Percentiles rank a stretch among this genome's conserved stretches.
Evolutionary conservation across 768 basidiomycete genomes (phyloP).

Genomic region (Tephrocybe sp.): DNA sequence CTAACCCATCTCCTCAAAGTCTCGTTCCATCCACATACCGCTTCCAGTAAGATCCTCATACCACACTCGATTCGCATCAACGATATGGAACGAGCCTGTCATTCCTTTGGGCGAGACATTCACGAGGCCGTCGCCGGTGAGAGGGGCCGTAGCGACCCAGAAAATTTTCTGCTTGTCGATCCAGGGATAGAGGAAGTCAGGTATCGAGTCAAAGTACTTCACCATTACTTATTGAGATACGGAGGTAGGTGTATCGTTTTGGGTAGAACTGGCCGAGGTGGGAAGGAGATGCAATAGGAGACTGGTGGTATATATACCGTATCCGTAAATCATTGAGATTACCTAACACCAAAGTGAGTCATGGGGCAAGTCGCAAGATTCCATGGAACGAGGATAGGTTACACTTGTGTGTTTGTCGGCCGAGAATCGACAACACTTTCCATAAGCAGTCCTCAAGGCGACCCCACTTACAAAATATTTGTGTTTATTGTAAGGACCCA

Average conservation of each 20-base stretch:
- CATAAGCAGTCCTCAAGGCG: too few relatives aligned
- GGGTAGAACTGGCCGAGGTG: not conserved
- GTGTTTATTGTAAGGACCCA: too few relatives aligned
- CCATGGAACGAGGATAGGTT: too few relatives aligned
- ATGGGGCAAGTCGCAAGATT: not conserved
- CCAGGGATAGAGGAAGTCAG: constrained; percentile 52
- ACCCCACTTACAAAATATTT: too few relatives aligned
- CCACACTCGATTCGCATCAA: constrained; percentile 55
- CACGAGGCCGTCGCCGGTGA: constrained; percentile 53
- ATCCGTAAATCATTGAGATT: not conserved
- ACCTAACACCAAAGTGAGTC: not conserved
- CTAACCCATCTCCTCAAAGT: not conserved
- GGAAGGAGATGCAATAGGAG: not conserved
- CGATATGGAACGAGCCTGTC: constrained; percentile 58
- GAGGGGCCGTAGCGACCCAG: constrained; percentile 69
- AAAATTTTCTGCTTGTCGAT: constrained; percentile 62
- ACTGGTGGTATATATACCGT: not conserved
- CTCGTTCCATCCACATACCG: constrained; percentile 39
- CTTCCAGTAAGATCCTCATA: constrained; percentile 75
- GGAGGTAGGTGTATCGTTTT: not conserved
- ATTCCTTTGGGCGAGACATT: constrained; percentile 70
- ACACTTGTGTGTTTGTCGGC: too few relatives aligned
- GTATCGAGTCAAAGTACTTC: constrained; percentile 54
- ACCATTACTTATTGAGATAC: constrained; percentile 40
- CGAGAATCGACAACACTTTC: too few relatives aligned